Evolutionary conservation across 371 early-diverging fungal genomes (phyloP), one percentile per base, ranked within the genome.

Genomic region (Catenaria anguillulae): DNA sequence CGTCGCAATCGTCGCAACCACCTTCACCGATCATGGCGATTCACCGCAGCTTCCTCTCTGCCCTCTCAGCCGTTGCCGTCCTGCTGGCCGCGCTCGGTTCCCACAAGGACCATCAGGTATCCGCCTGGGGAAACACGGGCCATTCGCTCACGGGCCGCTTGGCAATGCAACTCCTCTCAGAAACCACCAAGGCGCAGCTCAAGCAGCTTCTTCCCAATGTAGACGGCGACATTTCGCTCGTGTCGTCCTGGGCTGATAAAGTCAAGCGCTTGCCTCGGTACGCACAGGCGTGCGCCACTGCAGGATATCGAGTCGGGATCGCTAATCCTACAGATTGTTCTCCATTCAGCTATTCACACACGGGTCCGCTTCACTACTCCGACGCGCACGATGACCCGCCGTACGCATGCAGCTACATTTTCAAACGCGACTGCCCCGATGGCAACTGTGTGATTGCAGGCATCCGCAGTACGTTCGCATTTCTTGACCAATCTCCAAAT

Each of bases 161-260:
- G n/a, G 68, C 71, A 0, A 62, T 62, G 50, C 31, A 54, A 1
- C 62, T 64, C 1, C 46, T 70, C 29, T 46, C 63, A 2, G n/a
- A 61, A 2, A 33, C 37, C 12, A 66, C 66, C 23, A 40, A 42
- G 12, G 50, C 21, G n/a, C 55, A 58, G 33, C 65, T 61, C 4
- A 37, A 31, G 3, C 12, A 42, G 15, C 31, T 70, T 1, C 55
- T 70, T 4, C 68, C 68, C 4, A 33, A 64, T 19, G 43, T 58
- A 19, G 33, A 63, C 23, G 70, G 67, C 17, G 40, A 64, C 35
- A 52, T 70, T 31, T 54, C 65, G 33, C 31, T 19, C 8, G 64
- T 61, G 19, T 62, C 64, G 0, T 42, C 46, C 23, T 70, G 70
- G 70, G 70, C 68, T 1, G 70, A 70, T 43, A 64, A 70, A 48